Evolutionary conservation across 176 grass and related monocot genomes (phyloP).

Genomic region (Urochloa ruziziensis): DNA sequence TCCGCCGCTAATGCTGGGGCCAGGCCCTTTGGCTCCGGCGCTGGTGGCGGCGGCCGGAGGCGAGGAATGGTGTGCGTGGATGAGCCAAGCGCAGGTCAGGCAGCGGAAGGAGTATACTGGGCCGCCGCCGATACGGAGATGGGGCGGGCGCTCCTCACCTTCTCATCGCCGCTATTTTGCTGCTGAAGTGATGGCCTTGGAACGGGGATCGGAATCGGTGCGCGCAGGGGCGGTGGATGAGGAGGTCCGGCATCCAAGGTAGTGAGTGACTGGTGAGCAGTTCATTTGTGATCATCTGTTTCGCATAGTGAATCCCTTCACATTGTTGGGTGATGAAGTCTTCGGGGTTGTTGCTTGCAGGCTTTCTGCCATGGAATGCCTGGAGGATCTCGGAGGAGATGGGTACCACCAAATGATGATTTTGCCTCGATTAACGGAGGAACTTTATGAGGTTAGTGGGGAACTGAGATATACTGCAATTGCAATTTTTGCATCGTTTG

Average conservation of each 20-base stretch:
- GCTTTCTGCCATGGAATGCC: not conserved
- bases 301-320: not conserved
- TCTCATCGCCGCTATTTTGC: not conserved
- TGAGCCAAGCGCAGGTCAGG: not conserved
- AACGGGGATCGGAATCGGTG: not conserved
- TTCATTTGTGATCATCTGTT: not conserved
- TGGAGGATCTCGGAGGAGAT: not conserved
- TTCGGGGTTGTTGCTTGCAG: slow-evolving; percentile 20
- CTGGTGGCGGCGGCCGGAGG: not conserved
- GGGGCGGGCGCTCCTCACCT: not conserved
- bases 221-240: not conserved
- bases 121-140: not conserved
- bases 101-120: not conserved
- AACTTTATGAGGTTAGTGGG: not conserved
- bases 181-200: not conserved
- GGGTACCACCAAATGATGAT: not conserved
- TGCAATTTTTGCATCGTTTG: not conserved
- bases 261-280: not conserved
- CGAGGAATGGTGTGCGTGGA: not conserved
- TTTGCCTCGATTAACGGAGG: not conserved
- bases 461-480: not conserved
- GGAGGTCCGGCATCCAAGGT: not conserved
- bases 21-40: not conserved
- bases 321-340: not conserved
- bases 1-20: not conserved